phyloP scores from a whole-genome alignment of 371 early-diverging fungal genomes.

The Parasitella parasitica region DNA sequence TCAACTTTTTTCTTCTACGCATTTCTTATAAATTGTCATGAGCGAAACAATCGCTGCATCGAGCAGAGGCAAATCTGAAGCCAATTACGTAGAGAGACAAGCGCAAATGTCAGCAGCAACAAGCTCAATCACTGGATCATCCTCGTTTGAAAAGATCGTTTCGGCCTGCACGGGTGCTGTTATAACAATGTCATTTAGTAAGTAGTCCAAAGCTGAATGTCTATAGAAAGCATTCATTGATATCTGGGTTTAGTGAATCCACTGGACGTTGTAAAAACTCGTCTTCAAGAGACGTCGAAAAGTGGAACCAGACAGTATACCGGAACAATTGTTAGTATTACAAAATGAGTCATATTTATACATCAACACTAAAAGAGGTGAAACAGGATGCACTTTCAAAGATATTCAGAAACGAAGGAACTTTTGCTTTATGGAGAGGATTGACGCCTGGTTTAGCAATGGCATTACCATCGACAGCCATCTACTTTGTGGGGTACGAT shows the following conservation, averaged over 20 bases:
- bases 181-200: constrained; percentile 45
- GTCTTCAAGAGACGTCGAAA: constrained; percentile 77
- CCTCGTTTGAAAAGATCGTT: constrained; percentile 39
- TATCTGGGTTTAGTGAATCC: constrained; percentile 90
- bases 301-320: constrained; percentile 17
- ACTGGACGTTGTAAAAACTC: constrained; percentile 91
- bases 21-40: neutral
- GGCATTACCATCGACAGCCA: constrained; percentile 90
- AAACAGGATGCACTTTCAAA: constrained; percentile 75
- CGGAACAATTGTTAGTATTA: constrained; percentile 34
- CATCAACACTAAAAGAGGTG: too few relatives aligned
- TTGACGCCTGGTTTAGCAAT: constrained; percentile 86
- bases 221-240: constrained; percentile 36
- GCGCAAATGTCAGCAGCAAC: too few relatives aligned
- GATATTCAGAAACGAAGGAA: constrained; percentile 83
- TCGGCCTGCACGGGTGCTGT: constrained; percentile 48
- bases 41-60: neutral
- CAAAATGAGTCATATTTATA: neutral
- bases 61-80: neutral
- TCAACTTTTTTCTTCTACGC: neutral
- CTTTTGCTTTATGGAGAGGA: constrained; percentile 83
- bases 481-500: constrained; percentile 97
- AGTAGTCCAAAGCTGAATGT: neutral
- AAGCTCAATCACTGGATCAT: constrained; percentile 1
- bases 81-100: neutral